A percentile compares a stretch with the other conserved stretches of the same genome.
phyloP scores from a whole-genome alignment of 306 rosid genomes.

The Ochetophila trinervis region DNA sequence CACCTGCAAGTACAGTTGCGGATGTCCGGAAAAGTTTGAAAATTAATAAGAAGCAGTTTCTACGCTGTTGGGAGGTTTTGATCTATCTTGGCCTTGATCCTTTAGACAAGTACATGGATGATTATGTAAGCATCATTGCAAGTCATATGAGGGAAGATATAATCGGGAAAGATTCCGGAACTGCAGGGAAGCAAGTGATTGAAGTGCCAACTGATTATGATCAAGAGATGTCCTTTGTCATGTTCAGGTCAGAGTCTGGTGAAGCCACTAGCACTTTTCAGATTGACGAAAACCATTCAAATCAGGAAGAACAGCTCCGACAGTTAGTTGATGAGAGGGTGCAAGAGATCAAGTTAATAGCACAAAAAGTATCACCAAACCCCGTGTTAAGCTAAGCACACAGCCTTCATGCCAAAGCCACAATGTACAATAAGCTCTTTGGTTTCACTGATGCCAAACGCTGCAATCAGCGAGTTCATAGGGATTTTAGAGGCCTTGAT shows the following conservation, averaged over 20 bases:
- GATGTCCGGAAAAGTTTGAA: slow-evolving; percentile 63
- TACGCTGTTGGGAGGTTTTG: slow-evolving; percentile 90
- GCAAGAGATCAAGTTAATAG: slow-evolving; percentile 62
- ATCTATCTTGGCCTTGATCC: slow-evolving; percentile 66
- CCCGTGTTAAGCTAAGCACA: background rate
- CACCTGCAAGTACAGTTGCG: slow-evolving; percentile 50
- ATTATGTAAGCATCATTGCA: slow-evolving; percentile 58
- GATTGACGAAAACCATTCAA: slow-evolving; percentile 54
- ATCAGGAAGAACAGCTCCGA: slow-evolving; percentile 73
- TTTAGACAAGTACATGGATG: slow-evolving; percentile 54
- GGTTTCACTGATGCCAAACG: background rate
- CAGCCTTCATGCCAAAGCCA: background rate
- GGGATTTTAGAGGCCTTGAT: slow-evolving; percentile 8
- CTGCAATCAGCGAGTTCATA: slow-evolving; percentile 5
- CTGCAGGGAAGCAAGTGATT: slow-evolving; percentile 61
- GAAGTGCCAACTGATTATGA: slow-evolving; percentile 52
- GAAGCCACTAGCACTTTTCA: slow-evolving; percentile 42
- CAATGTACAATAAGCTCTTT: background rate
- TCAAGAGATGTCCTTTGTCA: slow-evolving; percentile 65
- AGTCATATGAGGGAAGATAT: slow-evolving; percentile 72
- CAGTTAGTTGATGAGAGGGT: slow-evolving; percentile 69
- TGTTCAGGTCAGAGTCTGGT: slow-evolving; percentile 49
- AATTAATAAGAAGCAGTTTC: slow-evolving; percentile 80
- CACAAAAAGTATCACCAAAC: slow-evolving; percentile 51
- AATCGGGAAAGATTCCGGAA: slow-evolving; percentile 69